phyloP scores from a whole-genome alignment of 805 yeast species.

The Wickerhamiella siamensis region DNA sequence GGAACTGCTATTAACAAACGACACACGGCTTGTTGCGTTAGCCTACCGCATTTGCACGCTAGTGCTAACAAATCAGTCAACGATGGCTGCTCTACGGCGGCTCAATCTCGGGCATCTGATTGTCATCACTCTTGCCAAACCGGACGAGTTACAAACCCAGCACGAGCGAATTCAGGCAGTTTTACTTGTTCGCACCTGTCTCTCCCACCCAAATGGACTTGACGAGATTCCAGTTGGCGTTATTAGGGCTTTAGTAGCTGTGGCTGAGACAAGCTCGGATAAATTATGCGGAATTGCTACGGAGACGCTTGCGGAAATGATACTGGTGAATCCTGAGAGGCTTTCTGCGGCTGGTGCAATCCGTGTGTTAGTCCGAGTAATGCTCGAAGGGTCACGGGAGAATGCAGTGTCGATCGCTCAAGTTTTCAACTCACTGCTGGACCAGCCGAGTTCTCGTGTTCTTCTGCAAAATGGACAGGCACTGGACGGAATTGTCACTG shows the following conservation, averaged over 20 bases:
- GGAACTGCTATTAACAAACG: constrained; percentile 40
- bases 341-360: constrained; percentile 34
- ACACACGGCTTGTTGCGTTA: constrained; percentile 52
- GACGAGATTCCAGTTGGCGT: constrained; percentile 45
- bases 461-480: constrained; percentile 48
- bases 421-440: constrained; percentile 42
- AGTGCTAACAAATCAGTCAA: constrained; percentile 39
- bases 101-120: constrained; percentile 45
- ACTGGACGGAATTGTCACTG: constrained; percentile 45
- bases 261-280: constrained; percentile 43
- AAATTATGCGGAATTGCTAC: constrained; percentile 35
- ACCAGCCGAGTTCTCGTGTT: constrained; percentile 38
- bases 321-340: constrained; percentile 31
- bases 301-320: constrained; percentile 41
- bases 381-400: constrained; percentile 40
- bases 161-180: constrained; percentile 68
- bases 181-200: constrained; percentile 48
- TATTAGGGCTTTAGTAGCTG: constrained; percentile 48
- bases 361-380: constrained; percentile 31
- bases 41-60: constrained; percentile 65
- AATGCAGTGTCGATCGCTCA: constrained; percentile 31
- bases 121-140: constrained; percentile 49
- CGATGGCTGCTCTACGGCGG: constrained; percentile 40
- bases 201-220: constrained; percentile 41
- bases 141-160: constrained; percentile 29